A percentile compares a stretch with the other conserved stretches of the same genome.
These are phyloP conservation scores for Rhizopus stolonifer DNA, from an alignment of 371 early-diverging fungal genomes.

Conservation along the genomic window DNA sequence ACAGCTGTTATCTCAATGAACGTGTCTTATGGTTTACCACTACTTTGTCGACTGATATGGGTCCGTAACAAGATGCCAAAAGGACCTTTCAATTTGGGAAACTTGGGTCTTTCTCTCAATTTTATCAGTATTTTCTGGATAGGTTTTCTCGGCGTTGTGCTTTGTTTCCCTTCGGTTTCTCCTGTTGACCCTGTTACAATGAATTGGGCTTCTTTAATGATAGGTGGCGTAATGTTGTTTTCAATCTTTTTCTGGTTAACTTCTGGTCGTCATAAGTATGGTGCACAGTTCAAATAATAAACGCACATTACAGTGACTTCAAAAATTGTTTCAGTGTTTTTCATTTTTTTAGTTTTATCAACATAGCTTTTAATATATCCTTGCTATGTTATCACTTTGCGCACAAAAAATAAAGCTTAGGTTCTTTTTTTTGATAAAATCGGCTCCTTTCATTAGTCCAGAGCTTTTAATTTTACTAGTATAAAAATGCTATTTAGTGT, in stretches of 20 bases:
- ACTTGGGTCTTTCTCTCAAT: conserved; percentile 24
- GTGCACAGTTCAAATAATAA: too few species aligned
- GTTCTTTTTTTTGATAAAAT: too few species aligned
- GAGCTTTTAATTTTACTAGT: too few species aligned
- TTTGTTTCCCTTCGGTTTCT: conserved; percentile 25
- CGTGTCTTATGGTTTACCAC: conserved; percentile 28
- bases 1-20: conserved; percentile 30
- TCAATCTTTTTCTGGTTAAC: conserved; percentile 24
- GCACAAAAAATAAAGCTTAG: too few species aligned
- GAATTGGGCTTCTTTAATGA: conserved; percentile 37
- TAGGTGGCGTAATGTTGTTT: conserved; percentile 22
- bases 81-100: conserved; percentile 34
- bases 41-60: conserved; percentile 34
- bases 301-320: too few species aligned
- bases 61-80: conserved; percentile 21
- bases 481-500: too few species aligned
- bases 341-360: too few species aligned
- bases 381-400: too few species aligned
- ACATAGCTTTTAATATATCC: too few species aligned
- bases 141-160: conserved; percentile 26
- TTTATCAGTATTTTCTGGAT: conserved; percentile 30
- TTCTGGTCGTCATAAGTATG: conserved; percentile 19
- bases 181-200: conserved; percentile 26
- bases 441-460: too few species aligned
- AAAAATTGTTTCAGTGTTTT: too few species aligned